These are phyloP conservation scores for Lasiosphaeria ovina DNA, from an alignment of 495 filamentous ascomycete genomes.

Conservation along the genomic window DNA sequence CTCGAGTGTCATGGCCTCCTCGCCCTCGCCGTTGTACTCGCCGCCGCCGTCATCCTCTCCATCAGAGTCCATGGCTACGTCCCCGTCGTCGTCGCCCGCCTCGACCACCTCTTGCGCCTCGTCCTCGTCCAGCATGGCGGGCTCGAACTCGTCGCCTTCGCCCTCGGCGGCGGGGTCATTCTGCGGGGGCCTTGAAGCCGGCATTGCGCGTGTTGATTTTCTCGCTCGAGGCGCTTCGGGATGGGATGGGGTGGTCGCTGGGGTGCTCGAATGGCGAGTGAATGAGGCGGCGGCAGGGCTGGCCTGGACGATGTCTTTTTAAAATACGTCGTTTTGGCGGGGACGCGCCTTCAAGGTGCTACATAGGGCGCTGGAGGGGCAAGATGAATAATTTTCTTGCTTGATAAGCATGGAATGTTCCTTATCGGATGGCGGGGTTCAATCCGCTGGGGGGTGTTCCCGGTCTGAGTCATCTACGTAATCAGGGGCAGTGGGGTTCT, in stretches of 20 bases:
- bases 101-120: slow-evolving; percentile 61
- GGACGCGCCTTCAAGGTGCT: neutral
- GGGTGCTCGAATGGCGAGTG: neutral
- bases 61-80: slow-evolving; percentile 37
- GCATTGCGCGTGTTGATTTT: slow-evolving; percentile 12
- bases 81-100: slow-evolving; percentile 57
- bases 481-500: no score
- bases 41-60: slow-evolving; percentile 49
- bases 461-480: no score
- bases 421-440: slow-evolving; percentile 1
- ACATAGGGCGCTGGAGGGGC: neutral
- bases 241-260: neutral
- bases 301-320: neutral
- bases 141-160: slow-evolving; percentile 47
- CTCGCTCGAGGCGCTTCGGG: neutral
- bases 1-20: slow-evolving; percentile 72
- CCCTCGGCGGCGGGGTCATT: slow-evolving; percentile 20
- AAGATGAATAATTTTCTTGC: slow-evolving; percentile 1
- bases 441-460: no score
- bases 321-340: neutral
- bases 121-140: slow-evolving; percentile 64
- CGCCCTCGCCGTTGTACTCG: slow-evolving; percentile 59
- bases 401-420: slow-evolving; percentile 5
- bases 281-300: neutral
- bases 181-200: slow-evolving; percentile 23